A percentile compares a stretch with the other conserved stretches of the same genome.
Evolutionary conservation across 768 basidiomycete species (phyloP).

Genomic region (Auricularia auricula-judae): DNA sequence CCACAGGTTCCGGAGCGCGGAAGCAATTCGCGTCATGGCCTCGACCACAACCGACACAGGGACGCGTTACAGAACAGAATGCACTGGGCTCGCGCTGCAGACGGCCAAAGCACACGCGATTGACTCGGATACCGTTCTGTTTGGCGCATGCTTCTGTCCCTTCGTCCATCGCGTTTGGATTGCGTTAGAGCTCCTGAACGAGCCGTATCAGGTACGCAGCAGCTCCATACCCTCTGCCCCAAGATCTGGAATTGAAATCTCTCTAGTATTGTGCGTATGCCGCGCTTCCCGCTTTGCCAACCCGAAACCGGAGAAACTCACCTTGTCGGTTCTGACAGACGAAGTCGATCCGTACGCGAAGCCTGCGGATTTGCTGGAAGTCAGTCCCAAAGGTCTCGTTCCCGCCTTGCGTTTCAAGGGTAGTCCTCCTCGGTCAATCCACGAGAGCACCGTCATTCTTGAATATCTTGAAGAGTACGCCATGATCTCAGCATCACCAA

Average conservation of each 20-base stretch:
- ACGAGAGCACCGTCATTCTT: slow-evolving; percentile 72
- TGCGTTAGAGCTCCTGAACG: slow-evolving; percentile 54
- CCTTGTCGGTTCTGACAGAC: slow-evolving; percentile 27
- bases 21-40: too few relatives aligned
- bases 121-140: slow-evolving; percentile 50
- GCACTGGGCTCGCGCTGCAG: slow-evolving; percentile 41
- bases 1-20: too few relatives aligned
- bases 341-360: slow-evolving; percentile 81
- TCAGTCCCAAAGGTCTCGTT: slow-evolving; percentile 76
- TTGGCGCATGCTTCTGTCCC: slow-evolving; percentile 66
- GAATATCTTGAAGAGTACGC: slow-evolving; percentile 67
- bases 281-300: too few relatives aligned
- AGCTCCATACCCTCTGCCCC: slow-evolving; percentile 7
- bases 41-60: slow-evolving; percentile 23
- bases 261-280: too few relatives aligned
- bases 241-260: neutral
- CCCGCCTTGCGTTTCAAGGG: slow-evolving; percentile 51
- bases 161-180: slow-evolving; percentile 80
- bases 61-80: slow-evolving; percentile 28
- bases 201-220: slow-evolving; percentile 51
- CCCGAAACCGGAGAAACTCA: too few relatives aligned
- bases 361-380: slow-evolving; percentile 63
- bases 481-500: neutral
- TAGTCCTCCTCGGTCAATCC: slow-evolving; percentile 47
- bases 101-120: slow-evolving; percentile 41